Evolutionary conservation across 78 protist species (phyloP), one percentile per base, ranked within the genome.

Genomic region (Bodo saltans): DNA sequence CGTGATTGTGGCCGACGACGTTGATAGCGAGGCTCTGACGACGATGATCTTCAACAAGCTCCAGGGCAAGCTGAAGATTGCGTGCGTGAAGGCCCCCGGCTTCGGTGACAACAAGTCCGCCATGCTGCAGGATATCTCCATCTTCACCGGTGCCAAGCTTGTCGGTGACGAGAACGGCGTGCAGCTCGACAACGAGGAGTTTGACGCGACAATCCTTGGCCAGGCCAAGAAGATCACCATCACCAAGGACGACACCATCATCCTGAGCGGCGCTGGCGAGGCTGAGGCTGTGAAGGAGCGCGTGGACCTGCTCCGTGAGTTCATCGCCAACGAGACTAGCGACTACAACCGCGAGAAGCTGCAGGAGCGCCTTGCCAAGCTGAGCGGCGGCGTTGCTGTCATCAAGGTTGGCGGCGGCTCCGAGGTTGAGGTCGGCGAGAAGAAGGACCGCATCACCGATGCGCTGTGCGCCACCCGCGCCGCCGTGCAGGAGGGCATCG

Each of bases 1-100:
- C 35, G 38, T 97, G 67, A 92, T 97, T 83, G 89, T 97, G 68
- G 97, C 99, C 25, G 99, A 97, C 83, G 97, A 94, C 76, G 89
- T 96, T 73, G 99, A 95, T 52, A 79, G 89, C 68, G 99, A 97
- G 72, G 98, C 97, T 17, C 93, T 96, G 68, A 79, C 95, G 71
- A 91, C 96, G 29, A 86, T 97, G 52, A 91, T 95, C 74, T 73
- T 94, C 91, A 95, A 96, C 97, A 91, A 89, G 88, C 82, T 74
- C 79, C 27, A 74, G 35, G 79, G 79, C 52, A 74, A 74, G 79
- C 27, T 74, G 35, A 74, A 74, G 38, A 94, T 93, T 8, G 83
- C 89, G 71, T 98, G 98, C 12, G 97, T 95, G 83, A 95, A 96
- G 93, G 99, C 99, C 25, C 99, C 99, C 34, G 99, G 99, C 74